Conservation (phyloP, 225 moss, liverwort and hornwort genomes). For the Physcomitrium patens region DNA sequence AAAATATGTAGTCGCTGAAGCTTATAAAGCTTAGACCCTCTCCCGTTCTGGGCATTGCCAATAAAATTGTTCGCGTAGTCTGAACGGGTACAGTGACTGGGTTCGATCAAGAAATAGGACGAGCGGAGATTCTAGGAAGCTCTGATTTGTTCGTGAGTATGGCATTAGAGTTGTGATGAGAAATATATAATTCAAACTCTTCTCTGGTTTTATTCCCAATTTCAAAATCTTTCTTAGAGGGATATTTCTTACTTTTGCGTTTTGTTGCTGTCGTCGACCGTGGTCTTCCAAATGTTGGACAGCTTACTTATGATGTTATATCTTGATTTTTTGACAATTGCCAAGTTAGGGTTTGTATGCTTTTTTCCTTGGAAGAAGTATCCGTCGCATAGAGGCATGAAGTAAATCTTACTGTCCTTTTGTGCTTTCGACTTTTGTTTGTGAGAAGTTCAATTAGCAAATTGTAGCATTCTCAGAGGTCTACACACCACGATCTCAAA, state of each 20-base stretch:
- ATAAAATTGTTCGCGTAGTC: too few species aligned
- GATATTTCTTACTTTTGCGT: neutral
- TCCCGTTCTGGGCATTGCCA: too few species aligned
- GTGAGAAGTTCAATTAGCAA: too few species aligned
- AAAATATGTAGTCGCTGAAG: neutral
- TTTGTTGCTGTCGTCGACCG: neutral
- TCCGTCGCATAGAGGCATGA: neutral
- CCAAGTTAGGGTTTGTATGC: slow-evolving; percentile 4
- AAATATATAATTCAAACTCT: neutral
- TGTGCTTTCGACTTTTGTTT: too few species aligned
- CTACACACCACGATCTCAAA: too few species aligned
- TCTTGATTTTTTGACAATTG: slow-evolving; percentile 6
- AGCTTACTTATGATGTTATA: too few species aligned
- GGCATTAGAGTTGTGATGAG: neutral
- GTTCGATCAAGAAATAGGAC: neutral
- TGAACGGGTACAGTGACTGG: too few species aligned
- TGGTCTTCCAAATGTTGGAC: neutral
- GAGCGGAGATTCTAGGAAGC: neutral
- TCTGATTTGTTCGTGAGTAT: neutral
- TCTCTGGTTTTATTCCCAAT: neutral
- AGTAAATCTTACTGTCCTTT: too few species aligned
- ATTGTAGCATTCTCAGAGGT: too few species aligned
- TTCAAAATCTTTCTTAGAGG: neutral
- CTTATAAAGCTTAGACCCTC: too few species aligned
- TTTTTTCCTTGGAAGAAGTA: neutral